A percentile compares a stretch with the other conserved stretches of the same genome.
Evolutionary conservation across 257 asterid species (phyloP).

Genomic region (Petunia axillaris): DNA sequence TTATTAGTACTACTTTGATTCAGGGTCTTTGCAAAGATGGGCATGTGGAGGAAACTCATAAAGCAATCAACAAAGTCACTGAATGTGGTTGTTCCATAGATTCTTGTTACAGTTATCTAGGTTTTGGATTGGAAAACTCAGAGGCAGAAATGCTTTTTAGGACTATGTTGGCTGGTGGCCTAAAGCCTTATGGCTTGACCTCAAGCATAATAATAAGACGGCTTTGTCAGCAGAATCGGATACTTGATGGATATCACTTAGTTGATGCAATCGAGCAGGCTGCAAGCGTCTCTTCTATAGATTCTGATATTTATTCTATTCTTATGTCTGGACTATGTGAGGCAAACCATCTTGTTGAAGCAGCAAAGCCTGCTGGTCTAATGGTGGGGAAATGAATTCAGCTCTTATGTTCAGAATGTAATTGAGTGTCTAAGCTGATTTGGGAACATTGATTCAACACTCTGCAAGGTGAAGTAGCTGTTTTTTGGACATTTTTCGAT

Average conservation of each 20-base stretch:
- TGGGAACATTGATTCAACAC: conserved; percentile 48
- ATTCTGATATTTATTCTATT: conserved; percentile 52
- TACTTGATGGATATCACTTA: conserved; percentile 36
- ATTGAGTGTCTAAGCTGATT: not conserved
- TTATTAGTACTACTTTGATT: too few species aligned
- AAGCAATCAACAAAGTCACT: conserved; percentile 32
- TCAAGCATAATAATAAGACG: conserved; percentile 51
- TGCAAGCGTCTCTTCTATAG: conserved; percentile 42
- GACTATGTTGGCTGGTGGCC: conserved; percentile 59
- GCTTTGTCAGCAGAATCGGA: too few species aligned
- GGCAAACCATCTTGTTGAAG: conserved; percentile 51
- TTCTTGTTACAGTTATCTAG: conserved; percentile 45
- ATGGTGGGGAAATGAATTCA: conserved; percentile 48
- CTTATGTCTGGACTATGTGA: conserved; percentile 55
- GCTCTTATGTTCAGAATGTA: conserved; percentile 34
- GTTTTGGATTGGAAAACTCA: conserved; percentile 47
- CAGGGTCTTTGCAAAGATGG: too few species aligned
- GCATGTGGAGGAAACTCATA: too few species aligned
- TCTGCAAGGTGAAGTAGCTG: conserved; percentile 22
- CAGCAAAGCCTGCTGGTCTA: conserved; percentile 41
- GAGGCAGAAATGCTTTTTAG: conserved; percentile 62
- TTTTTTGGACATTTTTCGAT: too few species aligned
- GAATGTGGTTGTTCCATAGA: conserved; percentile 54
- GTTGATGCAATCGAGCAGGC: conserved; percentile 52
- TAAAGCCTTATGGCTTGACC: conserved; percentile 66